phyloP scores from a whole-genome alignment of 768 basidiomycete species.

The Mycena filopes region DNA sequence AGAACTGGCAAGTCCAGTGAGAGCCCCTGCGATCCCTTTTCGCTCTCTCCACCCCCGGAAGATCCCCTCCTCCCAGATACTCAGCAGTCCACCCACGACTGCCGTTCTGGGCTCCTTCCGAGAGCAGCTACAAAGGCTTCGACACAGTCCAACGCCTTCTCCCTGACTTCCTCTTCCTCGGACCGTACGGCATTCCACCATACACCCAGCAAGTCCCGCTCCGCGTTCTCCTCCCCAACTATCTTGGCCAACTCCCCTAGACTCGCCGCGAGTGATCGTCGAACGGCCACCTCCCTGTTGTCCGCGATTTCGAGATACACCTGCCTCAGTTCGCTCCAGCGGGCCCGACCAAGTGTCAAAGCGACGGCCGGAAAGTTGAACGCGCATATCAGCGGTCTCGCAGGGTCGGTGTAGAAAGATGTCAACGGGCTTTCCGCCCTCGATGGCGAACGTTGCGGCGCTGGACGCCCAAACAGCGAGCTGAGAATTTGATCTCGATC shows the following conservation, averaged over 20 bases:
- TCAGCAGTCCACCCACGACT: conserved; percentile 58
- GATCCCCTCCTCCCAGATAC: conserved; percentile 65
- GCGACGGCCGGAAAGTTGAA: conserved; percentile 95
- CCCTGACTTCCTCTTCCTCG: conserved; percentile 76
- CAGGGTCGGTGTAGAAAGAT: conserved; percentile 69
- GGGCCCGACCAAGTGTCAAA: conserved; percentile 76
- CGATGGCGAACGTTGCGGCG: conserved; percentile 1
- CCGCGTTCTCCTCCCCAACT: conserved; percentile 76
- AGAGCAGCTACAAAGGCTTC: conserved; percentile 67
- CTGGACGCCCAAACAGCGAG: conserved; percentile 30
- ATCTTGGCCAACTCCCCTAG: conserved; percentile 91
- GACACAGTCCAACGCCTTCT: conserved; percentile 76
- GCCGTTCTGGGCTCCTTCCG: conserved; percentile 55
- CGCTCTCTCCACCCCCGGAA: conserved; percentile 84
- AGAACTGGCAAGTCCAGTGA: conserved; percentile 59
- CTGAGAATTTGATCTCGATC: conserved; percentile 26
- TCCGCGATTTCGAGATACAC: conserved; percentile 74
- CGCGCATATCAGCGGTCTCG: conserved; percentile 81
- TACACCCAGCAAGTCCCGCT: conserved; percentile 74
- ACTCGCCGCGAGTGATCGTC: conserved; percentile 86
- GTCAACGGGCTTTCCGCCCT: conserved; percentile 43
- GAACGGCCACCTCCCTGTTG: conserved; percentile 71
- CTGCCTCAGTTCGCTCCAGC: conserved; percentile 80
- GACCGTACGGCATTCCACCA: conserved; percentile 71
- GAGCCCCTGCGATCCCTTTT: conserved; percentile 69